These are phyloP conservation scores for Pyrenochaeta sp. DNA, from an alignment of 2,329 filamentous ascomycete genomes.

Conservation along the genomic window DNA sequence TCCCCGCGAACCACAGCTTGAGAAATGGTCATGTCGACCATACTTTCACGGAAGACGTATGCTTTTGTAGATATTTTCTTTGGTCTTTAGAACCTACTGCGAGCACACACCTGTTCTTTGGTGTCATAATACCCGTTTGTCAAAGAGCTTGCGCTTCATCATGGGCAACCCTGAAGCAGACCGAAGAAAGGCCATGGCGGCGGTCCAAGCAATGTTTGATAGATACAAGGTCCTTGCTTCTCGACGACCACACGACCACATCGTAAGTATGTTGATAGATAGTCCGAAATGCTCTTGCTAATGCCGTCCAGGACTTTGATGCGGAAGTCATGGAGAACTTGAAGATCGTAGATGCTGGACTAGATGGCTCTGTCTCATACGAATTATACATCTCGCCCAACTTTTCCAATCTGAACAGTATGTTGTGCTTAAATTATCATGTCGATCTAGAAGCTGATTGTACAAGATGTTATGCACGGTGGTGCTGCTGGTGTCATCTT, in stretches of 20 bases:
- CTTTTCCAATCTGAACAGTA: constrained; percentile 52
- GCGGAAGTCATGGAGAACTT: constrained; percentile 46
- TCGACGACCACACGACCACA: constrained; percentile 39
- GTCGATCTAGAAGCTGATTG: constrained; percentile 8
- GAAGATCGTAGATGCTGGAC: constrained; percentile 46
- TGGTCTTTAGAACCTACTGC: too few relatives aligned
- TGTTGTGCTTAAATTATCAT: neutral
- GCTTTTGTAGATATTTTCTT: too few relatives aligned
- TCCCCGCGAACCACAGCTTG: constrained; percentile 1
- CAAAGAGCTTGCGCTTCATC: neutral
- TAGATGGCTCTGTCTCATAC: constrained; percentile 45
- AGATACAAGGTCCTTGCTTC: constrained; percentile 44
- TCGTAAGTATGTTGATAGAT: constrained; percentile 23
- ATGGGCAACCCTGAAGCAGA: constrained; percentile 35
- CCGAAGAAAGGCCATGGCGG: constrained; percentile 43
- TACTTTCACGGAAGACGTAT: neutral
- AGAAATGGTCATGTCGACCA: neutral
- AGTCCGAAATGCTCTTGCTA: neutral
- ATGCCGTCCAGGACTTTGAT: constrained; percentile 44
- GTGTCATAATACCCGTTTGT: too few relatives aligned
- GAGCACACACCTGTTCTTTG: neutral
- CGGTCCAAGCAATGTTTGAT: constrained; percentile 48
- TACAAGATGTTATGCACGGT: constrained; percentile 50
- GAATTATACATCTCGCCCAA: constrained; percentile 44
- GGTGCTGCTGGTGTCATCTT: constrained; percentile 51